phyloP scores from a whole-genome alignment of 768 basidiomycete genomes.

The Boletales sp. region DNA sequence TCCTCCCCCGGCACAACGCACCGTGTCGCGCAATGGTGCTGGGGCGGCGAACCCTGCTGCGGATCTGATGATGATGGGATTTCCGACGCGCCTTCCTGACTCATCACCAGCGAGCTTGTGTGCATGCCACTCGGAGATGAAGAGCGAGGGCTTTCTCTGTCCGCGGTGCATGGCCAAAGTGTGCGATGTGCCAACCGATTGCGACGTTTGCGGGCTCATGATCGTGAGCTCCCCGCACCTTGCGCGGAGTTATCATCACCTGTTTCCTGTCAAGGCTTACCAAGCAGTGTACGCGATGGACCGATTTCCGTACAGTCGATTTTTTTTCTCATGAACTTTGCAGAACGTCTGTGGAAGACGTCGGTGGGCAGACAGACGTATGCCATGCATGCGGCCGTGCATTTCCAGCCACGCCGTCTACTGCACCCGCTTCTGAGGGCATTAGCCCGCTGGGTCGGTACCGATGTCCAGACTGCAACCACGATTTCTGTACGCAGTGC shows the following conservation, averaged over 20 bases:
- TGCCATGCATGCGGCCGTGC: constrained; percentile 81
- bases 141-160: constrained; percentile 91
- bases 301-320: constrained; percentile 1
- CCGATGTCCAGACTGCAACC: constrained; percentile 77
- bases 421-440: constrained; percentile 49
- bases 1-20: constrained; percentile 85
- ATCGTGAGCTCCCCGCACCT: constrained; percentile 97
- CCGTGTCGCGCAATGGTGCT: constrained; percentile 45
- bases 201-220: constrained; percentile 95
- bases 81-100: constrained; percentile 88
- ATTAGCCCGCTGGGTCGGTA: constrained; percentile 86
- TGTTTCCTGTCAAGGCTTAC: constrained; percentile 92
- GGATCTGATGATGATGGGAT: constrained; percentile 99
- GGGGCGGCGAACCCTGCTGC: constrained; percentile 59
- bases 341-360: constrained; percentile 41
- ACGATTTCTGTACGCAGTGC: constrained; percentile 93
- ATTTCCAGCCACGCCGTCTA: constrained; percentile 50
- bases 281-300: constrained; percentile 65
- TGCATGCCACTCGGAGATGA: constrained; percentile 90
- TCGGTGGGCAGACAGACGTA: constrained; percentile 29
- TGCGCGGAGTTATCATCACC: constrained; percentile 90
- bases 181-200: constrained; percentile 98
- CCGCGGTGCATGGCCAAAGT: constrained; percentile 90
- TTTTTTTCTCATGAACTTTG: background rate
- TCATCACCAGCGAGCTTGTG: constrained; percentile 82